Percentiles rank a stretch among this genome's conserved stretches.
Conservation (phyloP, 1,284 basidiomycete species). For the Cystobasidium slooffiae region DNA sequence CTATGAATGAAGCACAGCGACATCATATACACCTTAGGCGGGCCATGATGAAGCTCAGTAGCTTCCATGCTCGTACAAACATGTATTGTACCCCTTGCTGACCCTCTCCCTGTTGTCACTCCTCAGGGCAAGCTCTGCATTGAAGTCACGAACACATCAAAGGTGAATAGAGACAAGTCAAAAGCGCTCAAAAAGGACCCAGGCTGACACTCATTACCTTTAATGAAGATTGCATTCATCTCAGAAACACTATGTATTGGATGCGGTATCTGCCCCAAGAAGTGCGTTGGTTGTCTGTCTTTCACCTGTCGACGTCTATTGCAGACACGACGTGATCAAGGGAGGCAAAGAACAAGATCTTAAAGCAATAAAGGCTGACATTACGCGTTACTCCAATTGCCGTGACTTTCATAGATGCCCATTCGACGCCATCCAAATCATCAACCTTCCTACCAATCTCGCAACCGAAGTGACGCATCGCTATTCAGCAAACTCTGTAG, state of each 20-base stretch:
- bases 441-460: constrained; percentile 94
- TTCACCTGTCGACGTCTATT: background rate
- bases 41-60: background rate
- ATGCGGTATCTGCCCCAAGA: constrained; percentile 98
- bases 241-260: constrained; percentile 76
- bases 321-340: constrained; percentile 5
- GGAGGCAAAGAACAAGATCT: background rate
- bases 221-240: constrained; percentile 79
- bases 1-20: background rate
- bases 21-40: background rate
- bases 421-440: constrained; percentile 95
- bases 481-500: constrained; percentile 83
- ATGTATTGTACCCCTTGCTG: background rate
- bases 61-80: background rate
- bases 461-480: constrained; percentile 93
- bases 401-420: constrained; percentile 71
- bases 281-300: constrained; percentile 64
- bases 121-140: constrained; percentile 88
- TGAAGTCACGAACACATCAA: constrained; percentile 84
- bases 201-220: constrained; percentile 3
- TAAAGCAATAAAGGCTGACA: background rate
- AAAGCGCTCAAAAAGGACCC: background rate
- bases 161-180: constrained; percentile 55
- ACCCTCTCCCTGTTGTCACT: no score
- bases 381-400: background rate